Evolutionary conservation across 331 rosid genomes (phyloP).

Genomic region (Telfairia occidentalis): DNA sequence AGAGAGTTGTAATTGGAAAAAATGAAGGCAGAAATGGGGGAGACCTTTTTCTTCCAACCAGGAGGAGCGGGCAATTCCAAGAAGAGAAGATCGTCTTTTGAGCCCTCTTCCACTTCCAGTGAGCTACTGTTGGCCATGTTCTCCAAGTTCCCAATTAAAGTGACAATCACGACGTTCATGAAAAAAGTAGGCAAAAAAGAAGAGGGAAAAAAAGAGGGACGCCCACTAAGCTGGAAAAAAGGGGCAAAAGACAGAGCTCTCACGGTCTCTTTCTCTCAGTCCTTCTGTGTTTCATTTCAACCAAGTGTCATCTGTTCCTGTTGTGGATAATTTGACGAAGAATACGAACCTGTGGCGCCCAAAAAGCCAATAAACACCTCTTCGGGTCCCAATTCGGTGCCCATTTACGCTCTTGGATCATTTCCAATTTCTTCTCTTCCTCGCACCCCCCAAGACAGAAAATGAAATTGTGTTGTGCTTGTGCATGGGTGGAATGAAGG

Average conservation of each 20-base stretch:
- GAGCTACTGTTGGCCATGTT: conserved; percentile 62
- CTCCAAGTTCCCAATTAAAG: conserved; percentile 5
- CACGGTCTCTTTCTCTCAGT: not conserved
- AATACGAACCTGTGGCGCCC: conserved; percentile 1
- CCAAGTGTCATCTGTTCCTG: not conserved
- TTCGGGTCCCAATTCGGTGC: not conserved
- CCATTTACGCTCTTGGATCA: not conserved
- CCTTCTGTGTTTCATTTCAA: not conserved
- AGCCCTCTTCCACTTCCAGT: conserved; percentile 43
- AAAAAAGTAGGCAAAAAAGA: not conserved
- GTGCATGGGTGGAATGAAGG: too few species aligned
- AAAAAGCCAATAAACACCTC: not conserved
- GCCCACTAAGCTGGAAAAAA: not conserved
- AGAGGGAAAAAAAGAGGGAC: not conserved
- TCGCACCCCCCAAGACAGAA: too few species aligned
- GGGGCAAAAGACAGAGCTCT: not conserved
- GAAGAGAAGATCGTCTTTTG: conserved; percentile 47
- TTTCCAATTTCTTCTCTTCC: not conserved
- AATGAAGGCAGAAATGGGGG: not conserved
- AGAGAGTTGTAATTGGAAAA: not conserved
- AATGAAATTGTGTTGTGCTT: too few species aligned
- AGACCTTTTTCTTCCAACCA: conserved; percentile 82
- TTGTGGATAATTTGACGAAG: not conserved
- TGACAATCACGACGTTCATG: not conserved
- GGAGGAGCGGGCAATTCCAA: conserved; percentile 80